These are phyloP conservation scores for Microbotryum silenes-acaulis DNA, from an alignment of 1,284 basidiomycete species.

Conservation along the genomic window DNA sequence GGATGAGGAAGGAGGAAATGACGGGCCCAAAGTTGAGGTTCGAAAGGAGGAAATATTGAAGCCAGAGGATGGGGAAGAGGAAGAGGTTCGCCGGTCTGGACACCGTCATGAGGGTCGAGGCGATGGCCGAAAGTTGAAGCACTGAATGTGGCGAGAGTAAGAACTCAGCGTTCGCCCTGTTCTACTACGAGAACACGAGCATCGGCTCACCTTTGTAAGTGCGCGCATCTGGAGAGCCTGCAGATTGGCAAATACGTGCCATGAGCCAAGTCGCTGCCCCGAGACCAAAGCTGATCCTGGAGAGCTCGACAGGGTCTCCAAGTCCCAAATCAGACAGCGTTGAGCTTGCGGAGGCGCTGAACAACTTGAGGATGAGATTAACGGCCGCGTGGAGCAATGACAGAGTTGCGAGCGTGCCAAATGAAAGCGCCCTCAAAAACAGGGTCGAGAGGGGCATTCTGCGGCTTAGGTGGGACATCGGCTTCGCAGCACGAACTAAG, in stretches of 20 bases:
- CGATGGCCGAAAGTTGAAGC: too few relatives aligned
- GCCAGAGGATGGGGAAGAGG: slow-evolving; percentile 10
- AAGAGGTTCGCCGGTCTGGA: slow-evolving; percentile 5
- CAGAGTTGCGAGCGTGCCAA: slow-evolving; percentile 8
- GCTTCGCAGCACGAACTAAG: not conserved
- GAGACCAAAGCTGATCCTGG: not conserved
- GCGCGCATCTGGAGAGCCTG: too few relatives aligned
- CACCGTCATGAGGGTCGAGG: not conserved
- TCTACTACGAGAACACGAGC: too few relatives aligned
- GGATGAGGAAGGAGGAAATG: not conserved
- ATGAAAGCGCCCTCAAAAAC: slow-evolving; percentile 1
- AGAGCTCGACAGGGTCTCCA: not conserved
- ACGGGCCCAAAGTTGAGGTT: not conserved
- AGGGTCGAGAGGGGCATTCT: not conserved
- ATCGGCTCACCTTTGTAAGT: too few relatives aligned
- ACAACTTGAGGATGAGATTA: not conserved
- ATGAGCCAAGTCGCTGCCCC: not conserved
- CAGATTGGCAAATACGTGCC: not conserved
- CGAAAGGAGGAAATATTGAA: slow-evolving; percentile 4
- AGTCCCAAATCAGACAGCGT: not conserved
- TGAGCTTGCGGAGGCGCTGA: not conserved
- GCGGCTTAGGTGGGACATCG: not conserved
- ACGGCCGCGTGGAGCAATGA: not conserved
- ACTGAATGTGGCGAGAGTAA: too few relatives aligned
- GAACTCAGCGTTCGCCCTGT: too few relatives aligned